A percentile compares a stretch with the other conserved stretches of the same genome.
phyloP scores from a whole-genome alignment of 306 rosid genomes.

The Cucurbita moschata region DNA sequence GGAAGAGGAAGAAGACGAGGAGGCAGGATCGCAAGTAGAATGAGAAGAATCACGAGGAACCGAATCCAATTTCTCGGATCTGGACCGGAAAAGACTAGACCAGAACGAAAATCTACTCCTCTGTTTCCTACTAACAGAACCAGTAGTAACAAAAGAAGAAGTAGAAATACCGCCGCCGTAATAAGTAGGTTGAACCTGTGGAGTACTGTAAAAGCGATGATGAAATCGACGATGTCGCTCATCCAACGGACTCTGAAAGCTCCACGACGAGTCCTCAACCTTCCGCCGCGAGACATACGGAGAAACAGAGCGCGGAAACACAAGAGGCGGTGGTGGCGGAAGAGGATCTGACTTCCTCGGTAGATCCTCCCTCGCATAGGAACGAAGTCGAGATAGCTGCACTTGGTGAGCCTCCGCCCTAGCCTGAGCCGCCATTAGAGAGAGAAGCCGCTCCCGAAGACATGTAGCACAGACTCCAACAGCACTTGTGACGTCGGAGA shows the following conservation, averaged over 20 bases:
- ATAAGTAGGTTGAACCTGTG: conserved; percentile 60
- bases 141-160: conserved; percentile 7
- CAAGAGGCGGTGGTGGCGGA: conserved; percentile 18
- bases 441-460: conserved; percentile 70
- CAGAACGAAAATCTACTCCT: conserved; percentile 27
- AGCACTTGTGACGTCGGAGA: conserved; percentile 39
- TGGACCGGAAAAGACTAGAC: conserved; percentile 22
- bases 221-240: conserved; percentile 5
- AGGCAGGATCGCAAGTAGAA: conserved; percentile 14
- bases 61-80: conserved; percentile 31
- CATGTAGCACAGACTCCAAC: conserved; percentile 85
- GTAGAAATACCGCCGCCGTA: neutral
- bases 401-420: conserved; percentile 24
- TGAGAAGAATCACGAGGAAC: conserved; percentile 16
- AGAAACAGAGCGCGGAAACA: conserved; percentile 85
- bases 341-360: conserved; percentile 27
- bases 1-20: conserved; percentile 36
- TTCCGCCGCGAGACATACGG: conserved; percentile 47
- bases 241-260: conserved; percentile 3
- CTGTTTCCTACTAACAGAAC: conserved; percentile 32
- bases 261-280: conserved; percentile 32
- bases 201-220: conserved; percentile 57
- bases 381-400: conserved; percentile 15
- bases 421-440: conserved; percentile 45
- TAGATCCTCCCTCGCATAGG: conserved; percentile 22